Percentiles rank a stretch among this genome's conserved stretches.
phyloP scores from a whole-genome alignment of 306 rosid genomes.

The Trichosanthes truncata region DNA sequence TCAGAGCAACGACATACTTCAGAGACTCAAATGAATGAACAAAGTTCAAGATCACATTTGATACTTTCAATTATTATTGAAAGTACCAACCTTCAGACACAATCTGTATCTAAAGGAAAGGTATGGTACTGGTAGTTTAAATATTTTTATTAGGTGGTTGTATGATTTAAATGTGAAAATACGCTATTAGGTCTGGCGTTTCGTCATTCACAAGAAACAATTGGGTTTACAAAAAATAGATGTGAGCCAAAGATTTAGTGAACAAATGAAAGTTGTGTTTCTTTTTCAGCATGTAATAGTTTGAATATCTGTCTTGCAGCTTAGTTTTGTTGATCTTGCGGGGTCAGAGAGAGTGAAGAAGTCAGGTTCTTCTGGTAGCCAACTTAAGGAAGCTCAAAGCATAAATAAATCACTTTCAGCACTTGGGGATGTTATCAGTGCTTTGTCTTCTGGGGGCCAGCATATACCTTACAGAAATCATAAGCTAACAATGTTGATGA shows the following conservation, averaged over 20 bases:
- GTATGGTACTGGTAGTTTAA: conserved; percentile 17
- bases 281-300: background rate
- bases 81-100: conserved; percentile 87
- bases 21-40: conserved; percentile 86
- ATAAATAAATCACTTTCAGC: conserved; percentile 97
- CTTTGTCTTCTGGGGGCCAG: conserved; percentile 75
- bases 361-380: conserved; percentile 82
- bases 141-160: background rate
- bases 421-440: conserved; percentile 85
- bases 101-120: conserved; percentile 89
- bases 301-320: conserved; percentile 24
- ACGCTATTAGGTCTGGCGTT: background rate
- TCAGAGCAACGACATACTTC: conserved; percentile 69
- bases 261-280: background rate
- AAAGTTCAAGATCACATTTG: conserved; percentile 92
- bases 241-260: background rate
- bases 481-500: conserved; percentile 92
- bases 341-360: conserved; percentile 92
- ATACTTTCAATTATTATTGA: conserved; percentile 75
- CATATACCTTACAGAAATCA: conserved; percentile 93
- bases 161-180: background rate
- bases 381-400: conserved; percentile 95
- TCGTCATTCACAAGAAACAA: background rate
- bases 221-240: background rate
- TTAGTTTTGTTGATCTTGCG: conserved; percentile 98